A percentile compares a stretch with the other conserved stretches of the same genome.
phyloP scores from a whole-genome alignment of 1,284 basidiomycete genomes.

The Microbotryomycetes sp. region DNA sequence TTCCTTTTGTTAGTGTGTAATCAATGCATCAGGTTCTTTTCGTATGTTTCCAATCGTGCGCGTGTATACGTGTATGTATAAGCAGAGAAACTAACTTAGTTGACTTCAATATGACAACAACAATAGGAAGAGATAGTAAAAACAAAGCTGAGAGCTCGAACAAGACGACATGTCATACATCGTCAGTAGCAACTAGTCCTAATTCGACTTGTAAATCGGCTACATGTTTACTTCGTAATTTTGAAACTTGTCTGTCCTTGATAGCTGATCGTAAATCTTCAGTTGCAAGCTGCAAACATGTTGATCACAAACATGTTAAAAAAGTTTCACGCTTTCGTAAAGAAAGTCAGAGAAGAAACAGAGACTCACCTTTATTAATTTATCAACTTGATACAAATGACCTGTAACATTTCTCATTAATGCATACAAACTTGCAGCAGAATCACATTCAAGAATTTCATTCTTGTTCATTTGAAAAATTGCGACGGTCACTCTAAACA shows the following conservation, averaged over 20 bases:
- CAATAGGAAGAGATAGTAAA: background rate
- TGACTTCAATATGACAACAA: background rate
- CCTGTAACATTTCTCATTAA: constrained; percentile 78
- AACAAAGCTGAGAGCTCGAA: background rate
- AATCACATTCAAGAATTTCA: constrained; percentile 73
- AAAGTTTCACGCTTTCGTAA: background rate
- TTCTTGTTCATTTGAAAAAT: constrained; percentile 76
- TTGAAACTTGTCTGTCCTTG: constrained; percentile 61
- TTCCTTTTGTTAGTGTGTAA: background rate
- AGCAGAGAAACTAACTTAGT: too few species aligned
- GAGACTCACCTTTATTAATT: constrained; percentile 65
- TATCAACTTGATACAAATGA: constrained; percentile 85
- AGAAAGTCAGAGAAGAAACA: background rate
- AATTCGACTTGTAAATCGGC: constrained; percentile 35
- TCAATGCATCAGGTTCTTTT: too few species aligned
- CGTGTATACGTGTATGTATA: too few species aligned
- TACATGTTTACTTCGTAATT: constrained; percentile 55
- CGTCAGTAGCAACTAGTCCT: too few species aligned
- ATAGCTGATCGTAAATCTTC: constrained; percentile 62
- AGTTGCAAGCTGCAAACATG: constrained; percentile 42
- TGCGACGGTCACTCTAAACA: constrained; percentile 66
- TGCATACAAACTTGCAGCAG: constrained; percentile 78
- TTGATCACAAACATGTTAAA: constrained; percentile 44
- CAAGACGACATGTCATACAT: background rate
- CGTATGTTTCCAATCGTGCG: too few species aligned